phyloP scores from a whole-genome alignment of 306 rosid genomes.

The Senna tora region DNA sequence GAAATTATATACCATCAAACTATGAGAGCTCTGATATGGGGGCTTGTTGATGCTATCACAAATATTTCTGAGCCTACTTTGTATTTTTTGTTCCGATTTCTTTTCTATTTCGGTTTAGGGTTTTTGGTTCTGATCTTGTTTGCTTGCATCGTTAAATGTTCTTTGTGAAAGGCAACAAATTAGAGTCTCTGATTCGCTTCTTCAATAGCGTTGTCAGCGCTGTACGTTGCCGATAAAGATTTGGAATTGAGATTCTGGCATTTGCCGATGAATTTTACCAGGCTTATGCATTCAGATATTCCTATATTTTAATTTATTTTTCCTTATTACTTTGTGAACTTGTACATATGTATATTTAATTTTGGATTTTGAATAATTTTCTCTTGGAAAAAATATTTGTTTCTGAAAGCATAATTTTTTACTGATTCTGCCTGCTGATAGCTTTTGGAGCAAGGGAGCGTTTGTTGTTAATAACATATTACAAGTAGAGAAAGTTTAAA shows the following conservation, averaged over 20 bases:
- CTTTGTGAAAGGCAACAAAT: conserved; percentile 67
- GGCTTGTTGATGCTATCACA: conserved; percentile 72
- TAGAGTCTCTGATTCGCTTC: conserved; percentile 90
- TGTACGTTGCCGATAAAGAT: conserved; percentile 83
- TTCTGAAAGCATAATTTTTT: too few species aligned
- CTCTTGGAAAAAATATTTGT: too few species aligned
- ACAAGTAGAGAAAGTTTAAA: too few species aligned
- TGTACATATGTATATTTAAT: too few species aligned
- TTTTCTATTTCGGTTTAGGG: not conserved
- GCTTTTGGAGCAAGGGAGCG: too few species aligned
- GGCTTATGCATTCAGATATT: conserved; percentile 61
- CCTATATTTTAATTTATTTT: conserved; percentile 36
- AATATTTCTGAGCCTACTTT: conserved; percentile 61
- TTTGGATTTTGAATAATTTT: too few species aligned
- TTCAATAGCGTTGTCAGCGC: conserved; percentile 66
- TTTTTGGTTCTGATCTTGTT: too few species aligned
- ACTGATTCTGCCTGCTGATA: too few species aligned
- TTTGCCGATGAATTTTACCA: conserved; percentile 11
- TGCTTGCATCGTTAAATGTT: too few species aligned
- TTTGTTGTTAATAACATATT: too few species aligned
- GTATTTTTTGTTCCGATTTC: not conserved
- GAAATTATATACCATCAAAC: conserved; percentile 81
- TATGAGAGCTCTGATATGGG: conserved; percentile 67
- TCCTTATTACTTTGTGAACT: too few species aligned
- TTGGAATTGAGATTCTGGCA: conserved; percentile 68